Evolutionary conservation across 2,329 filamentous ascomycete species (phyloP).

Genomic region (Aspergillus transmontanensis): DNA sequence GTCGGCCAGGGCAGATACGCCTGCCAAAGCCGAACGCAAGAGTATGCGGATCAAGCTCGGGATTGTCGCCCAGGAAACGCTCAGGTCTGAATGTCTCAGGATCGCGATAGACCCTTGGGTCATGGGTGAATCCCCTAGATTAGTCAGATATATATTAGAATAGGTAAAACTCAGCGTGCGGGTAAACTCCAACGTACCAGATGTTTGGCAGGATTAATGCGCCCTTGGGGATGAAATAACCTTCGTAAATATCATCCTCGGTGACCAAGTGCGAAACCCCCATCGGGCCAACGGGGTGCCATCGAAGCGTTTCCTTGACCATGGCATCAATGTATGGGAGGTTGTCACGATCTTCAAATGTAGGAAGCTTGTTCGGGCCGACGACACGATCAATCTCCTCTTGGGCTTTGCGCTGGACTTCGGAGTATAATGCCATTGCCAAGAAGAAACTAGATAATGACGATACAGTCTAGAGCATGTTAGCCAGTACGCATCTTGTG

Average conservation of each 20-base stretch:
- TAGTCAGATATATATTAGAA: conserved; percentile 3
- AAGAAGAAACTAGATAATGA: conserved; percentile 50
- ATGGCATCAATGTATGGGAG: conserved; percentile 43
- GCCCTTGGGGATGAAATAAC: conserved; percentile 38
- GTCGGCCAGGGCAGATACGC: conserved; percentile 46
- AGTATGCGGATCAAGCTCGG: conserved; percentile 41
- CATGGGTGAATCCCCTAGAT: conserved; percentile 43
- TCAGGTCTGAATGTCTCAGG: conserved; percentile 48
- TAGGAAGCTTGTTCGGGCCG: conserved; percentile 35
- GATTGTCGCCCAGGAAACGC: conserved; percentile 38
- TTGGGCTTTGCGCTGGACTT: conserved; percentile 55
- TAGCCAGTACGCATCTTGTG: neutral
- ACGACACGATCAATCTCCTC: conserved; percentile 45
- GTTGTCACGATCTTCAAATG: conserved; percentile 38
- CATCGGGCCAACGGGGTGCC: conserved; percentile 39
- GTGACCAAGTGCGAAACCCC: conserved; percentile 33
- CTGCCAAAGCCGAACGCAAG: conserved; percentile 43
- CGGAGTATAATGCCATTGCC: conserved; percentile 55
- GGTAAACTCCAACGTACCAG: conserved; percentile 32
- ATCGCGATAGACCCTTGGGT: conserved; percentile 38
- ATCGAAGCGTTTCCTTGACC: conserved; percentile 42
- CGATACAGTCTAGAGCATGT: conserved; percentile 42
- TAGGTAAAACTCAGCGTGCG: too few species aligned
- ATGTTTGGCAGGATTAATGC: conserved; percentile 38
- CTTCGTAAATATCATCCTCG: conserved; percentile 29